Evolutionary conservation across 306 rosid species (phyloP).

Genomic region (Cucumis hystrix): DNA sequence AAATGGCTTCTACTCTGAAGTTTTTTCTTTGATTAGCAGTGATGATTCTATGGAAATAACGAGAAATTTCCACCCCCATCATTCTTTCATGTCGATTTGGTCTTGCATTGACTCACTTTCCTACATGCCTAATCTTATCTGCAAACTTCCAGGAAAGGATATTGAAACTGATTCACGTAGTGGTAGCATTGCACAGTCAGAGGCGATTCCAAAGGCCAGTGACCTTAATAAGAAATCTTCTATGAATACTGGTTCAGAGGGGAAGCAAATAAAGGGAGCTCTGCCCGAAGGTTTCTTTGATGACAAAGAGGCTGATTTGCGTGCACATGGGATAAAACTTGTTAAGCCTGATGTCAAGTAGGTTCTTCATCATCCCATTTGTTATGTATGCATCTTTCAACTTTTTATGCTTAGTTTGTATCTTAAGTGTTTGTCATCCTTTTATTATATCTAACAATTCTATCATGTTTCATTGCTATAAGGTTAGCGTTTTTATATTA

Average conservation of each 20-base stretch:
- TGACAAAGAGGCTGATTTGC: constrained; percentile 87
- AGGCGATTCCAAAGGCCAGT: constrained; percentile 16
- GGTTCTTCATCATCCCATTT: constrained; percentile 19
- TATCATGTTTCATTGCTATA: not conserved
- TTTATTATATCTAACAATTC: not conserved
- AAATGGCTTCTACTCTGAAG: not conserved
- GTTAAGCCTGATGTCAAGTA: constrained; percentile 93
- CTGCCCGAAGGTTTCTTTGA: constrained; percentile 98
- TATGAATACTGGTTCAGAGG: constrained; percentile 32
- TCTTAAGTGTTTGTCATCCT: not conserved
- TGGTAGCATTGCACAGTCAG: constrained; percentile 21
- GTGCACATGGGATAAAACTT: constrained; percentile 77
- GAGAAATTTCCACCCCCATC: not conserved
- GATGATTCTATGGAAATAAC: not conserved
- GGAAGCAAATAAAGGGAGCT: constrained; percentile 51
- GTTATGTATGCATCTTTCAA: not conserved
- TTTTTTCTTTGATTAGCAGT: not conserved
- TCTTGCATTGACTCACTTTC: not conserved
- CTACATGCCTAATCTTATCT: not conserved
- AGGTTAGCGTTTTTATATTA: not conserved
- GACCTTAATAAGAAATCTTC: constrained; percentile 24
- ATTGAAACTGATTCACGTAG: constrained; percentile 21
- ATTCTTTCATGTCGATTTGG: not conserved
- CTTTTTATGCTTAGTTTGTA: not conserved
- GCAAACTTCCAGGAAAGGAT: constrained; percentile 26